These are phyloP conservation scores for Ophiostoma quercus DNA, from an alignment of 2,329 filamentous ascomycete species.

Conservation along the genomic window DNA sequence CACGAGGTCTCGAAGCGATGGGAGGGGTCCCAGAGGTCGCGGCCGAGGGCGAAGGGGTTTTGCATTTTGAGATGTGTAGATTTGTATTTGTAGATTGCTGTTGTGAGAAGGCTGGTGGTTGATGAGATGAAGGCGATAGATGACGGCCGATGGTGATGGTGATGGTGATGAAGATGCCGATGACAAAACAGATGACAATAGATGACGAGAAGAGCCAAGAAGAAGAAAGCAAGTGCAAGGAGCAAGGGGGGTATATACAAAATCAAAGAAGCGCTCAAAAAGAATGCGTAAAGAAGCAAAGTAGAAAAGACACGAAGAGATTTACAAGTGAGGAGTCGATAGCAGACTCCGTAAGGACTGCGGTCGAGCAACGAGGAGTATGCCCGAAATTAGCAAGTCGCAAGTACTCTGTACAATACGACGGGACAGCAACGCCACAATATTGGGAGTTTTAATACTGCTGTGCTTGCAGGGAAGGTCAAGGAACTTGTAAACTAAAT, in stretches of 20 bases:
- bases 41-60: conserved; percentile 38
- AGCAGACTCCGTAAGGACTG: background rate
- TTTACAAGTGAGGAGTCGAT: background rate
- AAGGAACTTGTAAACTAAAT: background rate
- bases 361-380: background rate
- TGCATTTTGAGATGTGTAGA: conserved; percentile 23
- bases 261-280: too few species aligned
- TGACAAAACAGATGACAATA: background rate
- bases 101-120: background rate
- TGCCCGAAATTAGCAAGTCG: background rate
- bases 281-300: background rate
- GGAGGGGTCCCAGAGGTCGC: conserved; percentile 47
- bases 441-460: background rate
- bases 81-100: background rate
- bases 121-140: background rate
- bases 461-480: background rate
- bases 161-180: background rate
- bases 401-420: background rate
- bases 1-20: conserved; percentile 76
- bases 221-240: background rate
- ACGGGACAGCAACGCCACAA: background rate
- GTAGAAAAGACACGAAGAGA: background rate
- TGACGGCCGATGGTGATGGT: background rate
- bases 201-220: background rate
- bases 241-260: background rate